phyloP scores from a whole-genome alignment of 2,329 filamentous ascomycete genomes.

The Amauroascus verrucosus region DNA sequence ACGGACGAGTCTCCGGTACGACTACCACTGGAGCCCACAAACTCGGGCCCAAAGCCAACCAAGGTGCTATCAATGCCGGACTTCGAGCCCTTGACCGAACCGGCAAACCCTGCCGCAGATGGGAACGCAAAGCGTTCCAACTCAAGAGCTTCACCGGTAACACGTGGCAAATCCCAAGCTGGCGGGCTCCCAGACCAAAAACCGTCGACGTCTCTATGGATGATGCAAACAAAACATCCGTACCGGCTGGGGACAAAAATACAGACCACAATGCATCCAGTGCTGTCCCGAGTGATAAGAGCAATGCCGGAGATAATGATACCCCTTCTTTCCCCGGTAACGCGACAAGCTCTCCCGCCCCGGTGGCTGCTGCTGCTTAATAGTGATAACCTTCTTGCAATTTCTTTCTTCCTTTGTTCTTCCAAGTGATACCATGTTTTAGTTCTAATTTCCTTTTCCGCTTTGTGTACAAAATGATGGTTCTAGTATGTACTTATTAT shows the following conservation, averaged over 20 bases:
- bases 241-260: slow-evolving; percentile 40
- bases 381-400: slow-evolving; percentile 12
- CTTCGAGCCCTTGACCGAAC: slow-evolving; percentile 87
- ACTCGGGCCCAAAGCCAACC: slow-evolving; percentile 90
- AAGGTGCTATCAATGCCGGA: slow-evolving; percentile 92
- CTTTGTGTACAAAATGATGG: slow-evolving; percentile 4
- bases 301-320: slow-evolving; percentile 43
- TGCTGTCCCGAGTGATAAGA: slow-evolving; percentile 51
- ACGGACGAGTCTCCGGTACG: slow-evolving; percentile 38
- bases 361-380: slow-evolving; percentile 27
- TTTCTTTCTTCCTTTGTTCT: slow-evolving; percentile 7
- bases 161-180: slow-evolving; percentile 69
- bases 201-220: slow-evolving; percentile 50
- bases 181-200: slow-evolving; percentile 50
- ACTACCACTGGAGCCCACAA: slow-evolving; percentile 55
- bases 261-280: slow-evolving; percentile 45
- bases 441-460: neutral
- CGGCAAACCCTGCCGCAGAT: slow-evolving; percentile 84
- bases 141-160: slow-evolving; percentile 91
- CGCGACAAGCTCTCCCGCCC: slow-evolving; percentile 44
- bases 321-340: slow-evolving; percentile 38
- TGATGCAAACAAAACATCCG: slow-evolving; percentile 42
- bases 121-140: slow-evolving; percentile 70
- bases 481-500: slow-evolving; percentile 4
- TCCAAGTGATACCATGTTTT: slow-evolving; percentile 8